These are phyloP conservation scores for Paramecium pentaurelia DNA, from an alignment of 73 alveolate species.

Conservation along the genomic window DNA sequence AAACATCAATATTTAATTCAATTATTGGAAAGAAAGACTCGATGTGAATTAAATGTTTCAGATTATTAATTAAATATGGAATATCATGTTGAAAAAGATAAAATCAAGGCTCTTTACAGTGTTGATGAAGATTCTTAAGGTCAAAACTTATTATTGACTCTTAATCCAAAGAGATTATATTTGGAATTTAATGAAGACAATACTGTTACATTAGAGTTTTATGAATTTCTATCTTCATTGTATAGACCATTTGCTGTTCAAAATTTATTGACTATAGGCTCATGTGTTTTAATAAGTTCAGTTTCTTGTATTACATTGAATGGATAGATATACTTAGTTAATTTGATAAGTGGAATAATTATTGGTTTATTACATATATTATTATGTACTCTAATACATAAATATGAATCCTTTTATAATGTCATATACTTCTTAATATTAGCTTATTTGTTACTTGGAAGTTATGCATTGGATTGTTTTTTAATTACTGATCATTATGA, in stretches of 20 bases:
- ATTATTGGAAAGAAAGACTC: neutral
- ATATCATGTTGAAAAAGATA: neutral
- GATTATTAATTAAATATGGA: neutral
- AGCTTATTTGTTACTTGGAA: neutral
- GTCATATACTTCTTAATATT: neutral
- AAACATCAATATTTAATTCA: neutral
- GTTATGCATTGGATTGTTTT: conserved; percentile 1
- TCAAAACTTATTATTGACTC: neutral
- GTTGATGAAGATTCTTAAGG: conserved; percentile 9
- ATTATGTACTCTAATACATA: neutral
- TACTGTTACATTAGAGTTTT: neutral
- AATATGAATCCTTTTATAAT: neutral
- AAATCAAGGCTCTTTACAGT: neutral
- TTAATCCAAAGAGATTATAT: conserved; percentile 6
- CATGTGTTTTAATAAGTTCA: neutral
- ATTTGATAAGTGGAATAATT: neutral
- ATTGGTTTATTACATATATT: neutral
- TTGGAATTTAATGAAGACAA: neutral
- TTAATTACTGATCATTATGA: neutral
- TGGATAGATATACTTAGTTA: neutral
- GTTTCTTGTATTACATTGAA: neutral
- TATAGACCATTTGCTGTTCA: neutral
- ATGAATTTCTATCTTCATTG: neutral
- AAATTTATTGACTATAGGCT: neutral
- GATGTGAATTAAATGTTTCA: conserved; percentile 29